A percentile compares a stretch with the other conserved stretches of the same genome.
phyloP scores from a whole-genome alignment of 2,329 filamentous ascomycete species.

The Tothia fuscella region DNA sequence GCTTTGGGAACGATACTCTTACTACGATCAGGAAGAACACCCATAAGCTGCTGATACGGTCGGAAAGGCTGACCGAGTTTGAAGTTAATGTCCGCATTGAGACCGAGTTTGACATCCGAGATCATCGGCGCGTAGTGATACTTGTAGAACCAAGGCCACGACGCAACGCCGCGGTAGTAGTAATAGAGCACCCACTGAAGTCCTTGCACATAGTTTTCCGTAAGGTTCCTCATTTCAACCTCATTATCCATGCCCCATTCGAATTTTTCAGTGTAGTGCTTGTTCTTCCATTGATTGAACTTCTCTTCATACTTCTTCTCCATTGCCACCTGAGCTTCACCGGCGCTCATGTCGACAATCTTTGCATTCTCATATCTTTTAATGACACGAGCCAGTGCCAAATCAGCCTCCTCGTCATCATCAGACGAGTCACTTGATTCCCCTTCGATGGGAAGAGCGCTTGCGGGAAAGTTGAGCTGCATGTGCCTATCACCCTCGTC shows the following conservation, averaged over 20 bases:
- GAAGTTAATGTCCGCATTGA: slow-evolving; percentile 82
- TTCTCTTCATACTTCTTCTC: slow-evolving; percentile 81
- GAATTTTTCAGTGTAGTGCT: slow-evolving; percentile 86
- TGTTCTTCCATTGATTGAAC: slow-evolving; percentile 86
- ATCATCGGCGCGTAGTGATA: slow-evolving; percentile 99
- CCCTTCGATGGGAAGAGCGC: slow-evolving; percentile 29
- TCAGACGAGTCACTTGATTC: slow-evolving; percentile 50
- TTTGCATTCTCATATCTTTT: slow-evolving; percentile 85
- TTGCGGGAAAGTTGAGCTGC: slow-evolving; percentile 47
- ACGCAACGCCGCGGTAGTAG: slow-evolving; percentile 93
- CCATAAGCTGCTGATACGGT: slow-evolving; percentile 96
- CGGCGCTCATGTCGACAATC: slow-evolving; percentile 65
- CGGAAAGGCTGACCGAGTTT: slow-evolving; percentile 88
- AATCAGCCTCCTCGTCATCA: slow-evolving; percentile 71
- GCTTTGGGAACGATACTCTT: slow-evolving; percentile 85
- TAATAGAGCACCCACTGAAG: slow-evolving; percentile 97
- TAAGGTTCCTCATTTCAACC: slow-evolving; percentile 66
- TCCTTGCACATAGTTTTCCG: slow-evolving; percentile 95
- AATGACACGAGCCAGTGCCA: slow-evolving; percentile 74
- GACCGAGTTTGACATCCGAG: slow-evolving; percentile 72
- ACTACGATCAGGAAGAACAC: slow-evolving; percentile 90
- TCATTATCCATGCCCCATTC: slow-evolving; percentile 76
- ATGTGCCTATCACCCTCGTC: slow-evolving; percentile 55
- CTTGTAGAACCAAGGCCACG: slow-evolving; percentile 95
- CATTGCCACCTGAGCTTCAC: slow-evolving; percentile 67